Conservation (phyloP, 1,284 basidiomycete genomes). For the Puccinia horiana region DNA sequence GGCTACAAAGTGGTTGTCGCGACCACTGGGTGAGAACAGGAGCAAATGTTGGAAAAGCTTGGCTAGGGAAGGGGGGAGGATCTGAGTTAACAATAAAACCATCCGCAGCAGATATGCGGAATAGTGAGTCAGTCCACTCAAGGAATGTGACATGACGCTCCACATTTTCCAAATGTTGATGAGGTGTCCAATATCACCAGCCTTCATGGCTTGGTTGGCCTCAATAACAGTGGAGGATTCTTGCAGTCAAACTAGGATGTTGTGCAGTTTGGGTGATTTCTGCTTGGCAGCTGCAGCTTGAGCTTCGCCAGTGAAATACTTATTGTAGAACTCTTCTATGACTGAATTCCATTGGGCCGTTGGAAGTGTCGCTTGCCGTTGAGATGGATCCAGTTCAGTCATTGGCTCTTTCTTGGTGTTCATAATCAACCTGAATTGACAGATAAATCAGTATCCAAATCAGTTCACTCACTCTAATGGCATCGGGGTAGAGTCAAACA, state of each 20-base stretch:
- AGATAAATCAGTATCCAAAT: not conserved
- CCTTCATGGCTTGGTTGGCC: not conserved
- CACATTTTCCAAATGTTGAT: constrained; percentile 19
- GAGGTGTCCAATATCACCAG: not conserved
- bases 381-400: not conserved
- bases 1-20: constrained; percentile 6
- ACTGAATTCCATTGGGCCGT: not conserved
- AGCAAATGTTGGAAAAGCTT: constrained; percentile 10
- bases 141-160: not conserved
- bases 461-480: too few relatives aligned
- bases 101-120: not conserved
- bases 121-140: not conserved
- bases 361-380: not conserved
- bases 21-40: constrained; percentile 20
- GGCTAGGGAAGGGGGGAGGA: not conserved
- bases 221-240: constrained; percentile 13
- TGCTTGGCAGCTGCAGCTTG: not conserved
- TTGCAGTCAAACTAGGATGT: not conserved
- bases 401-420: not conserved
- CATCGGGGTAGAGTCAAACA: too few relatives aligned
- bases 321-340: not conserved
- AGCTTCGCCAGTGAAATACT: not conserved
- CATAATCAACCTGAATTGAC: not conserved
- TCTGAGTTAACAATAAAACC: not conserved
- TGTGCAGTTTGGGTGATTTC: not conserved